Base-by-base conservation (phyloP, 23 red algal genomes). In the Gracilariopsis chorda region DNA sequence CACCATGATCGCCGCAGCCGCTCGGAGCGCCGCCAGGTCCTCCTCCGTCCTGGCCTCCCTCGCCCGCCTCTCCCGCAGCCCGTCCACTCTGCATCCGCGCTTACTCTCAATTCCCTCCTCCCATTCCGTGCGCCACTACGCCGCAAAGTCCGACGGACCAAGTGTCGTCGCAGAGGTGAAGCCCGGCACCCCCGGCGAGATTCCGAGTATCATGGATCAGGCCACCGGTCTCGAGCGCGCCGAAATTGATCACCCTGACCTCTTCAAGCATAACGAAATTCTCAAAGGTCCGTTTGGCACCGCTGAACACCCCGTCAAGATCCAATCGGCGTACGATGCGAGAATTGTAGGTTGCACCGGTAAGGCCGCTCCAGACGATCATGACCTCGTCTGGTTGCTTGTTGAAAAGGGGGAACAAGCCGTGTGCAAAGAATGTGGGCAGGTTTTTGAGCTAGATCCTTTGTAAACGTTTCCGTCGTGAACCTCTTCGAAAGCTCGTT, bases 271-370 rank as follows among this genome's bases (percentile, higher is more conserved):
- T 82, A 95, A 95, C 77, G 96, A 98, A 53, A 88, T 98, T 13
- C 68, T 95, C 41, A 84, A 84, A 48, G 96, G 92, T 44, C 79
- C 96, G 24, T 98, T 98, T 48, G 96, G 96, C 28, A 98, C 91
- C 6, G 11, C 27, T 46, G 92, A 95, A 6, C 83, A 94, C 13
- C 96, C 96, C 59, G 84, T 93, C 25, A 69, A 81, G 62, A 92
- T 98, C 51, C 88, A 95, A 75, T 94, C 88, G 30, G 79, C 82
- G 3, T 98, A 71, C 56, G 88, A 98, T 58, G 45, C 74, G 12
- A 86, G 96, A 21, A 94, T 98, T 37, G 93, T 98, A 49, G 96
- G 96, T 48, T 98, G 96, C 82, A 98, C 96, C 19, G 96, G 96
- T 35, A 69, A 78, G 56, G 86, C 84, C 48, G 74, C 91, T 27